Evolutionary conservation across 495 filamentous ascomycete genomes (phyloP).

Genomic region (Neurospora sp.): DNA sequence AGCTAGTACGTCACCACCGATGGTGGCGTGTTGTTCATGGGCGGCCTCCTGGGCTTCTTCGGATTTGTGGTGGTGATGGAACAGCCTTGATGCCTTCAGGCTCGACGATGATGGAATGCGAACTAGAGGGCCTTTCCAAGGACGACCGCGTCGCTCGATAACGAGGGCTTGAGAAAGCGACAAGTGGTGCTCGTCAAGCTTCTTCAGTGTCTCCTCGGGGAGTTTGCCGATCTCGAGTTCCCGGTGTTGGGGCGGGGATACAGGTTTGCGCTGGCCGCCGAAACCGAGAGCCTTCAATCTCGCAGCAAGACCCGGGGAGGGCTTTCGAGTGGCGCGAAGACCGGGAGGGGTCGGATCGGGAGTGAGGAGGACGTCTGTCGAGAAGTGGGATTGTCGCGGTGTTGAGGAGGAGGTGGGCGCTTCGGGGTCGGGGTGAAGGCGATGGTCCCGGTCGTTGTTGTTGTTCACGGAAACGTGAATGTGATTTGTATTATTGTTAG

Average conservation of each 20-base stretch:
- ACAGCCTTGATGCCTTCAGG: slow-evolving; percentile 20
- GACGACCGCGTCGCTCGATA: slow-evolving; percentile 50
- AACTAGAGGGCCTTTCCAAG: slow-evolving; percentile 46
- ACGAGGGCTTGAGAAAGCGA: slow-evolving; percentile 39
- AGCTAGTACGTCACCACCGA: background rate
- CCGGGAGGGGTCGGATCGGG: slow-evolving; percentile 18
- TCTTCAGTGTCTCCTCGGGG: slow-evolving; percentile 59
- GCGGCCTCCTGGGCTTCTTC: slow-evolving; percentile 10
- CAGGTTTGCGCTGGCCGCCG: slow-evolving; percentile 33
- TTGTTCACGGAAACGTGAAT: background rate
- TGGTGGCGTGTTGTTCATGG: background rate
- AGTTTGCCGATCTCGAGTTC: slow-evolving; percentile 55
- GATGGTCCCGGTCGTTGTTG: background rate
- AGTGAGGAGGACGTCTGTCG: slow-evolving; percentile 6
- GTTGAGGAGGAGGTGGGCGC: background rate
- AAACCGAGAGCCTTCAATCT: slow-evolving; percentile 65
- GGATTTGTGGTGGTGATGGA: slow-evolving; percentile 8
- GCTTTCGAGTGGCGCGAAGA: slow-evolving; percentile 35
- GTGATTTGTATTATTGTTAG: slow-evolving; percentile 3
- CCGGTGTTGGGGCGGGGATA: slow-evolving; percentile 23
- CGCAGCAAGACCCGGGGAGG: slow-evolving; percentile 65
- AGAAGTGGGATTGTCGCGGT: background rate
- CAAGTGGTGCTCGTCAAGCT: slow-evolving; percentile 53
- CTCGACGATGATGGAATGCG: slow-evolving; percentile 29
- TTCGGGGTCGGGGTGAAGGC: background rate